Percentiles rank a stretch among this genome's conserved stretches.
phyloP scores from a whole-genome alignment of 2,329 filamentous ascomycete species.

The Didymella arachidicola region DNA sequence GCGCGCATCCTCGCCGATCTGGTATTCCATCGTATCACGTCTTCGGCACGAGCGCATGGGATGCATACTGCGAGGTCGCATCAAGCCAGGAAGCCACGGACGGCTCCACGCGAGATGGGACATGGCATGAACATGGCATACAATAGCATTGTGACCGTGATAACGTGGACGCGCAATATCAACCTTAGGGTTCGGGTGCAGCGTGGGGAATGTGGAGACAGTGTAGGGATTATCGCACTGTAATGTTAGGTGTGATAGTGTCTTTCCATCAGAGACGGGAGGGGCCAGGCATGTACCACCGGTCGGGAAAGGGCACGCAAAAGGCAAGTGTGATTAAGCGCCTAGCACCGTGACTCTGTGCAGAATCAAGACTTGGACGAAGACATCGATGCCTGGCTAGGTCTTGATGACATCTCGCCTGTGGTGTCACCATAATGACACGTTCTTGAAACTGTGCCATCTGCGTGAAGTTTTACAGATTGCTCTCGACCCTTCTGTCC shows the following conservation, averaged over 20 bases:
- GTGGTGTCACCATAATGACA: constrained; percentile 20
- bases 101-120: constrained; percentile 21
- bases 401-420: constrained; percentile 10
- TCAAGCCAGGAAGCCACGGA: constrained; percentile 4
- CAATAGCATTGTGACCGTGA: constrained; percentile 12
- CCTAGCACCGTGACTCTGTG: constrained; percentile 11
- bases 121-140: constrained; percentile 10
- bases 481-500: constrained; percentile 2
- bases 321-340: constrained; percentile 9
- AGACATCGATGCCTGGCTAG: constrained; percentile 1
- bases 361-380: constrained; percentile 6
- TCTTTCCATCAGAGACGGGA: constrained; percentile 8
- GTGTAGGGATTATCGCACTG: constrained; percentile 4
- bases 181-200: constrained; percentile 1
- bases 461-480: background rate
- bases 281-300: constrained; percentile 3
- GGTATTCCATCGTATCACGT: background rate
- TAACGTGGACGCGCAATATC: background rate
- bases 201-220: constrained; percentile 12
- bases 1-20: background rate
- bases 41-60: constrained; percentile 1
- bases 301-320: constrained; percentile 1
- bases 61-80: constrained; percentile 6
- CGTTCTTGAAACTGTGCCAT: constrained; percentile 19
- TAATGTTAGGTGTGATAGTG: constrained; percentile 16